Conservation (phyloP, 495 filamentous ascomycete genomes). For the Aspergillus nidulans region DNA sequence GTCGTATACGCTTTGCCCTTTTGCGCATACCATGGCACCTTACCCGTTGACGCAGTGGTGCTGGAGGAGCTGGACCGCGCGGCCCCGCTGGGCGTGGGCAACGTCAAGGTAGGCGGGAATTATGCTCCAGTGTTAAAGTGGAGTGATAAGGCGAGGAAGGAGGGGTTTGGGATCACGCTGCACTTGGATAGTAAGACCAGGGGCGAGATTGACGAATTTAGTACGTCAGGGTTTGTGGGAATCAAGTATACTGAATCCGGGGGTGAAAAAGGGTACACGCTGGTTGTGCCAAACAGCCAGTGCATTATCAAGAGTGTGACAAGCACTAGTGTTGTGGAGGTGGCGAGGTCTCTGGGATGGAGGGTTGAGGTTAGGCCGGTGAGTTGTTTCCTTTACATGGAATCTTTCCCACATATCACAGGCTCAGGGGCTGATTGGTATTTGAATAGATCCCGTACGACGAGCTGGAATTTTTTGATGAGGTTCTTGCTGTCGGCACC, state of each 20-base stretch:
- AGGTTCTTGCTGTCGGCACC: slow-evolving; percentile 79
- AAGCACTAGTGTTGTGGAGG: not conserved
- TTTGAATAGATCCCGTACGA: slow-evolving; percentile 56
- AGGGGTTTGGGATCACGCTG: slow-evolving; percentile 44
- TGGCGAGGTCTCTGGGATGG: not conserved
- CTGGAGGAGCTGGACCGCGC: slow-evolving; percentile 49
- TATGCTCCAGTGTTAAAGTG: slow-evolving; percentile 44
- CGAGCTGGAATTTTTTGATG: slow-evolving; percentile 63
- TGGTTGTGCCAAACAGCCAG: not conserved
- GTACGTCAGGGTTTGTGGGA: slow-evolving; percentile 44
- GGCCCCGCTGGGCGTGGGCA: slow-evolving; percentile 41
- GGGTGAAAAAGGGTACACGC: not conserved
- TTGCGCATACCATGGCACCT: slow-evolving; percentile 33
- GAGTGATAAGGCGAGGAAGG: slow-evolving; percentile 33
- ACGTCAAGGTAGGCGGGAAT: slow-evolving; percentile 47
- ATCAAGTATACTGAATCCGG: slow-evolving; percentile 13
- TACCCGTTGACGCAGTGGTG: slow-evolving; percentile 36
- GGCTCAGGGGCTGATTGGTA: too few species aligned
- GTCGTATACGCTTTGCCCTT: slow-evolving; percentile 38
- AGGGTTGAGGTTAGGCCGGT: not conserved
- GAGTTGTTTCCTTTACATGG: not conserved
- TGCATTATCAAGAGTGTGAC: not conserved
- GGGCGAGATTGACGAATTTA: slow-evolving; percentile 45
- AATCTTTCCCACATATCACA: too few species aligned
- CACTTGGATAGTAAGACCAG: slow-evolving; percentile 44